Percentiles rank a stretch among this genome's conserved stretches.
Evolutionary conservation across 176 grass and related monocot genomes (phyloP).

Genomic region (Triticum timopheevii): DNA sequence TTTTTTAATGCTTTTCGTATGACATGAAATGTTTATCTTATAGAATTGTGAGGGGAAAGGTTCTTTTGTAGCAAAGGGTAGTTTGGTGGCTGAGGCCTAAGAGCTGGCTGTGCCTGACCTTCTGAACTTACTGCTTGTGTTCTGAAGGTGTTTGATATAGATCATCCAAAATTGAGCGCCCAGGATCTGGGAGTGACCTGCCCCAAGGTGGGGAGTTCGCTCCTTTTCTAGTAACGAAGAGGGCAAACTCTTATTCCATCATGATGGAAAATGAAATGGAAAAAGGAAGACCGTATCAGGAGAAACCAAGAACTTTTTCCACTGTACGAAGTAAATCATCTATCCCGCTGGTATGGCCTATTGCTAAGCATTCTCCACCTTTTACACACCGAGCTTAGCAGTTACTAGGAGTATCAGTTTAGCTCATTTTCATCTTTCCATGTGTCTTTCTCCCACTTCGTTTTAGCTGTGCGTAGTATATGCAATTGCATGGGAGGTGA

Average conservation of each 20-base stretch:
- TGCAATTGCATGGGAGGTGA: constrained; percentile 19
- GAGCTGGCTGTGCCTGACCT: constrained; percentile 28
- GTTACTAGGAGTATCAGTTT: constrained; percentile 12
- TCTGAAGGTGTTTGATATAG: constrained; percentile 29
- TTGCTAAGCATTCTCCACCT: constrained; percentile 15
- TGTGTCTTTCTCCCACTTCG: background rate
- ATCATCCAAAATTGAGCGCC: constrained; percentile 72
- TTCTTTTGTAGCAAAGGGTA: background rate
- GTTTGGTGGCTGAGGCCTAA: constrained; percentile 5
- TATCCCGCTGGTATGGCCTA: constrained; percentile 58
- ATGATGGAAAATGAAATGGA: constrained; percentile 93
- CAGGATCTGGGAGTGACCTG: constrained; percentile 67
- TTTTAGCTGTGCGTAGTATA: constrained; percentile 2
- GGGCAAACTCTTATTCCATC: constrained; percentile 66
- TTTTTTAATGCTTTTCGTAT: constrained; percentile 8
- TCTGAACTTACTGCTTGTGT: background rate
- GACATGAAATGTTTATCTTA: constrained; percentile 8
- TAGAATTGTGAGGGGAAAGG: constrained; percentile 15
- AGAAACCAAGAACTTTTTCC: constrained; percentile 78
- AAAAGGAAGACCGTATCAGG: constrained; percentile 71
- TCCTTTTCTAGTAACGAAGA: constrained; percentile 72
- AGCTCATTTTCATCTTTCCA: background rate
- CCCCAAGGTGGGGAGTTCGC: constrained; percentile 81
- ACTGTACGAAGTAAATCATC: constrained; percentile 83
- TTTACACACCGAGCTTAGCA: background rate